Evolutionary conservation across 2,329 filamentous ascomycete species (phyloP).

Genomic region (Elsinoe arachidis): DNA sequence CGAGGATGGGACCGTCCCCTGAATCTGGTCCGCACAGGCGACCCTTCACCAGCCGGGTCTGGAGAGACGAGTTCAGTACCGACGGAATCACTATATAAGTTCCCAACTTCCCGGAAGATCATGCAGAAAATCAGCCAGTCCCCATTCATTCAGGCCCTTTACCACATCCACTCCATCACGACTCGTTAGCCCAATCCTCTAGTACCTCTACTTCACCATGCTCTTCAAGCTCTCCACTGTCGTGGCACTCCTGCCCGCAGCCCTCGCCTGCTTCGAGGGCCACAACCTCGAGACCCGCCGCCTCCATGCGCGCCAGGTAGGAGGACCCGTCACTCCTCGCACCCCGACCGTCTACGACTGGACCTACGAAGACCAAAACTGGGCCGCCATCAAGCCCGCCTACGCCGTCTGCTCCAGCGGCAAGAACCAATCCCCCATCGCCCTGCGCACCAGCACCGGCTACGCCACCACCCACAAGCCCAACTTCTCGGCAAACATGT

Average conservation of each 20-base stretch:
- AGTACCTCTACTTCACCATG: slow-evolving; percentile 4
- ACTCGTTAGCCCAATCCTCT: neutral
- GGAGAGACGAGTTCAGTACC: neutral
- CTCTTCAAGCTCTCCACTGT: slow-evolving; percentile 7
- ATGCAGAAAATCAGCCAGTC: neutral
- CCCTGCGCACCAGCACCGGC: neutral
- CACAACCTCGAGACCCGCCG: slow-evolving; percentile 10
- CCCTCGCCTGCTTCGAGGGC: slow-evolving; percentile 9
- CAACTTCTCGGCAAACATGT: neutral
- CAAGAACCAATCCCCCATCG: neutral
- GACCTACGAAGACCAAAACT: slow-evolving; percentile 7
- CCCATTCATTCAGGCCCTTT: neutral
- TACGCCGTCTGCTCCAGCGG: neutral
- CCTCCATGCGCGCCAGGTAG: slow-evolving; percentile 4
- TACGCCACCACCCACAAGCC: slow-evolving; percentile 9
- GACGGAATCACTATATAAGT: neutral
- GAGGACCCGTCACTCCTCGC: slow-evolving; percentile 6
- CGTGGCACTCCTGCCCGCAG: slow-evolving; percentile 1
- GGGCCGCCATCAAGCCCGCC: slow-evolving; percentile 2
- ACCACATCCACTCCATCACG: neutral
- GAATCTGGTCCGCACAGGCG: neutral
- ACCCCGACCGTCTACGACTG: slow-evolving; percentile 3
- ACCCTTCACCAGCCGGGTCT: neutral
- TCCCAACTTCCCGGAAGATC: slow-evolving; percentile 5
- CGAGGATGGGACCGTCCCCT: neutral